These are phyloP conservation scores for Ampelocalamus luodianensis DNA, from an alignment of 176 grass and related monocot genomes.

Conservation along the genomic window DNA sequence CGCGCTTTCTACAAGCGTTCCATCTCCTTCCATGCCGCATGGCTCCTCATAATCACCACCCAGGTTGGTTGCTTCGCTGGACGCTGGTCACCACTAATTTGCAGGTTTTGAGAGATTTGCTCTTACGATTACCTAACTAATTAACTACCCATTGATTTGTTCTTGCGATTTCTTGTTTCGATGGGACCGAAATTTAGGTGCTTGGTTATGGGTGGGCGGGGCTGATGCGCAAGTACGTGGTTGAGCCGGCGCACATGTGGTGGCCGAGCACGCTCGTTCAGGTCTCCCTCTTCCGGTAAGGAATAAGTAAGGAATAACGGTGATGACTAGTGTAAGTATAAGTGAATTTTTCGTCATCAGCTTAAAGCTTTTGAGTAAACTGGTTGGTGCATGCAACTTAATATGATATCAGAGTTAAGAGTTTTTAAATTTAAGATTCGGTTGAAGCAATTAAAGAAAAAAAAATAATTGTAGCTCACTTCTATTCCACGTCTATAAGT, in stretches of 20 bases:
- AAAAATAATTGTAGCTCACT: no score
- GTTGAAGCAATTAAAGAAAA: no score
- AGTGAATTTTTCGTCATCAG: no score
- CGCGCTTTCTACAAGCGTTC: conserved; percentile 66
- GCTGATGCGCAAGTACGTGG: conserved; percentile 87
- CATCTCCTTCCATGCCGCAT: conserved; percentile 71
- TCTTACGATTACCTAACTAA: neutral
- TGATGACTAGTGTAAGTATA: no score
- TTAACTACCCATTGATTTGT: neutral
- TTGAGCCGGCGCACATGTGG: conserved; percentile 96
- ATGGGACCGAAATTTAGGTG: conserved; percentile 43
- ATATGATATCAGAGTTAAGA: no score
- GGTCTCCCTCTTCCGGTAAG: conserved; percentile 74
- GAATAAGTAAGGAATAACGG: no score
- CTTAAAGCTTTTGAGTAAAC: no score
- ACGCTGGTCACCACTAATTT: neutral
- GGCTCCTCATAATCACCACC: conserved; percentile 88
- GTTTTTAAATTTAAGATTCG: no score
- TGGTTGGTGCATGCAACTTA: no score
- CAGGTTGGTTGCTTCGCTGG: conserved; percentile 46
- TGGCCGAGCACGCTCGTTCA: conserved; percentile 90
- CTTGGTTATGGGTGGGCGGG: conserved; percentile 93
- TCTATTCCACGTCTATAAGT: no score
- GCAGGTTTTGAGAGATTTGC: neutral
- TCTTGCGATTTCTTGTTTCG: neutral